These are phyloP conservation scores for Beauveria sp. DNA, from an alignment of 2,329 filamentous ascomycete genomes.

Conservation along the genomic window DNA sequence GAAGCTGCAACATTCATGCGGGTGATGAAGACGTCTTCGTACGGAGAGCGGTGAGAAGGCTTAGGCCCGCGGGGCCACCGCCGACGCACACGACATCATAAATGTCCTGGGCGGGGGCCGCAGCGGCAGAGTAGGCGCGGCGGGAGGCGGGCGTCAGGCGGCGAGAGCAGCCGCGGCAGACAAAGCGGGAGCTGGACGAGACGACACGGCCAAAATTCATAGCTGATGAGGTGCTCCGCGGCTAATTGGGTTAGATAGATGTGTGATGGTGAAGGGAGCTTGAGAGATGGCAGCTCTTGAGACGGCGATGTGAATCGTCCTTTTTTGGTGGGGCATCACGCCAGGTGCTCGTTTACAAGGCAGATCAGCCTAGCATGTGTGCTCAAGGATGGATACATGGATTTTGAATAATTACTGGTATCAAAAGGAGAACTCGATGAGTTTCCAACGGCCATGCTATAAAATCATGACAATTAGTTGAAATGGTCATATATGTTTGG, in stretches of 20 bases:
- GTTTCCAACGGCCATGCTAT: too few relatives aligned
- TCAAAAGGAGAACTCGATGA: too few relatives aligned
- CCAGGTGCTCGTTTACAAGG: background rate
- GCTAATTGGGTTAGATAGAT: background rate
- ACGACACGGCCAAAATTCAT: constrained; percentile 23
- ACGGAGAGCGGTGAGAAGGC: constrained; percentile 71
- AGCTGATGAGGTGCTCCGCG: background rate
- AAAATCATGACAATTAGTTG: too few relatives aligned
- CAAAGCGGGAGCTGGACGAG: constrained; percentile 23
- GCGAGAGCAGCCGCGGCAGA: constrained; percentile 42
- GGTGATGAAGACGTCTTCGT: constrained; percentile 21
- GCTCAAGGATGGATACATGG: background rate
- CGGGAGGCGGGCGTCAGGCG: constrained; percentile 28
- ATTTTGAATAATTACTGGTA: too few relatives aligned
- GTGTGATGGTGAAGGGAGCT: background rate
- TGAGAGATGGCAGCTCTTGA: background rate
- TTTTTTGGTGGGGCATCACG: constrained; percentile 8
- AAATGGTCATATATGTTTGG: too few relatives aligned
- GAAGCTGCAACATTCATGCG: too few relatives aligned
- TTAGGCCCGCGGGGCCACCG: constrained; percentile 82
- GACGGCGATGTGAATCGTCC: background rate
- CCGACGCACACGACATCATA: constrained; percentile 93
- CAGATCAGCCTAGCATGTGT: background rate
- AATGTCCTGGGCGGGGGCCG: constrained; percentile 51
- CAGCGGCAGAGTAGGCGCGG: constrained; percentile 34